These are phyloP conservation scores for Populus nigra DNA, from an alignment of 345 rosid species.

Conservation along the genomic window DNA sequence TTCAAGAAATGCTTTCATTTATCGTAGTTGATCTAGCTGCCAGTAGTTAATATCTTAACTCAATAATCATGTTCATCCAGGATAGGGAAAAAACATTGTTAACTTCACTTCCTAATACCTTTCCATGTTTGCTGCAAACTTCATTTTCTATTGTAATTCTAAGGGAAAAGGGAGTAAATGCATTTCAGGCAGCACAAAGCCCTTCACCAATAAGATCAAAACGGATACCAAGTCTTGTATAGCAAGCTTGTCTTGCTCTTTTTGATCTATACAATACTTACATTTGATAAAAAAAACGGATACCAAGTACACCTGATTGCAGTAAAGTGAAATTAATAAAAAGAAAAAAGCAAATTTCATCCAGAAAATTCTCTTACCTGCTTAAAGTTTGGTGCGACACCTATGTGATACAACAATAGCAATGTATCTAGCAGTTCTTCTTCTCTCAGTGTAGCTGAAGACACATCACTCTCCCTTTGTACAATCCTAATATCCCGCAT, in stretches of 20 bases:
- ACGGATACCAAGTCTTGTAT: background rate
- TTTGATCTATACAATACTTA: no score
- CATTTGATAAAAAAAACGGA: no score
- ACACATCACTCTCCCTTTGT: constrained; percentile 49
- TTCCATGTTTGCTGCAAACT: no score
- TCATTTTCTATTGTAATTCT: background rate
- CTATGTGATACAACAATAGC: constrained; percentile 73
- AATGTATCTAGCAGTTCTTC: constrained; percentile 89
- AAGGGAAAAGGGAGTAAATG: no score
- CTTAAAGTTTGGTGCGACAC: constrained; percentile 95
- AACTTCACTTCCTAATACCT: background rate
- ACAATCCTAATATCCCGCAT: constrained; percentile 50
- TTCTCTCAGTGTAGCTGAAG: constrained; percentile 70
- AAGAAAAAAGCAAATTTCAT: background rate
- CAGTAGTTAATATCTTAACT: background rate
- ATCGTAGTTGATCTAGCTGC: background rate
- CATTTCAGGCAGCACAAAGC: background rate
- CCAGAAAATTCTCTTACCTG: constrained; percentile 49
- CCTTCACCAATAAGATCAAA: background rate
- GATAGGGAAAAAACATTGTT: background rate
- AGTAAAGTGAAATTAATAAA: background rate
- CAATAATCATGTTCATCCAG: background rate
- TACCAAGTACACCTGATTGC: background rate
- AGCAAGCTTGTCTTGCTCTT: no score
- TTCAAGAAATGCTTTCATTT: background rate